These are phyloP conservation scores for Cercospora canescens DNA, from an alignment of 2,329 filamentous ascomycete genomes.

Conservation along the genomic window DNA sequence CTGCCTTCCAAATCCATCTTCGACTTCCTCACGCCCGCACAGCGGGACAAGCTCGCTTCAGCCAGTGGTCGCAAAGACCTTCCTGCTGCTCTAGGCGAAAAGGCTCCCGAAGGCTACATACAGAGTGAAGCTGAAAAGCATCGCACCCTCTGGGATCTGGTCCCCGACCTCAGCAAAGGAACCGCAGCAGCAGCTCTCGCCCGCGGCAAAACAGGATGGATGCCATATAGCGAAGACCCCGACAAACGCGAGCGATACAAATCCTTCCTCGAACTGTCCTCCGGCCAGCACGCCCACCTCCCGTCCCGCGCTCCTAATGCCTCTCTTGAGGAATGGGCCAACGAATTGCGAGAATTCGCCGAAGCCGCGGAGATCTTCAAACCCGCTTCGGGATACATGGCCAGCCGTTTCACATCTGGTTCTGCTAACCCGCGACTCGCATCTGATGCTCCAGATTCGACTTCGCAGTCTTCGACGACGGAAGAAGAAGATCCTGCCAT, in stretches of 20 bases:
- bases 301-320: slow-evolving; percentile 56
- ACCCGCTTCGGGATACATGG: slow-evolving; percentile 90
- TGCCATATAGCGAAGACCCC: slow-evolving; percentile 82
- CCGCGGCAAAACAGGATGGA: slow-evolving; percentile 61
- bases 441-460: slow-evolving; percentile 31
- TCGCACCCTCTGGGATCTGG: slow-evolving; percentile 53
- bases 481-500: slow-evolving; percentile 76
- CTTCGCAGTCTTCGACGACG: slow-evolving; percentile 33
- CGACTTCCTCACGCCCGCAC: slow-evolving; percentile 79
- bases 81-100: slow-evolving; percentile 74
- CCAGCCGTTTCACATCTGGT: slow-evolving; percentile 82
- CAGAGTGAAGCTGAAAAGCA: slow-evolving; percentile 64
- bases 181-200: slow-evolving; percentile 49
- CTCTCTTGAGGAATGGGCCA: slow-evolving; percentile 71
- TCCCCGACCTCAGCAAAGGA: slow-evolving; percentile 45
- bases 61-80: slow-evolving; percentile 75
- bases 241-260: slow-evolving; percentile 79
- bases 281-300: slow-evolving; percentile 60
- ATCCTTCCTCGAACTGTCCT: slow-evolving; percentile 74
- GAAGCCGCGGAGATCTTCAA: slow-evolving; percentile 79
- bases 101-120: slow-evolving; percentile 63
- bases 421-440: slow-evolving; percentile 45
- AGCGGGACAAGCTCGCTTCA: slow-evolving; percentile 73
- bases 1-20: slow-evolving; percentile 94
- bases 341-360: slow-evolving; percentile 77